Base-by-base conservation (phyloP, 305 asterid species). In the Fraxinus xanthoxyloides region DNA sequence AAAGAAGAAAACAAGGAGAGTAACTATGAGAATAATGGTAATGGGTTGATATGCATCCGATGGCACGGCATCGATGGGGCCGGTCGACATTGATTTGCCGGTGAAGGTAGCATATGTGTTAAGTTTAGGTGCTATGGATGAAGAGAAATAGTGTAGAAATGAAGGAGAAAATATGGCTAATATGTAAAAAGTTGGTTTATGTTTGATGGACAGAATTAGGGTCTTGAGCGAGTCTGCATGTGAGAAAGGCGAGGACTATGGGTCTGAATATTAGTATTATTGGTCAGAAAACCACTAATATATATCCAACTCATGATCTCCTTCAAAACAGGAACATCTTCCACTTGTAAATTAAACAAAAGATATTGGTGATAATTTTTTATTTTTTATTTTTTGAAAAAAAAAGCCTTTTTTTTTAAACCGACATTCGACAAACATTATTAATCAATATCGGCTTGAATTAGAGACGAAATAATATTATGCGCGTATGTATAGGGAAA, bases 1-100 rank as follows among this genome's bases (percentile, higher is more conserved):
- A 67, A 92, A 93, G 86, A 95, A 92, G 63, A 92, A 85, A 0
- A 90, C 28, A 35, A 95, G 90, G 77, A 95, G 86, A 72, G 89
- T 28, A 43, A 92, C 76, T 1, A 95, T 91, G 79, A 95, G 90
- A 84, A 90, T 77, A 76, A 94, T 83, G 73, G 93, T 87, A 40
- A 94, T 59, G 2, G 96, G 92, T 0, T 97, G 95, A 23, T 93
- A 86, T 2, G 85, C 19, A 83, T 85, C 79, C 13, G 77, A 59
- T 10, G 88, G 76, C 7, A 67, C 1, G 7, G 15, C 13, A 23
- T 86, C 88, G 79, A 78, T 77, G 79, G 85, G 40, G 83, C 77
- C 83, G 61, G 85, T 34, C 79, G 94, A 86, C 97, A 91, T 91
- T 67, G n/a, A 67, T 67, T 67, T 67, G 9, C 74, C 35, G 35